Percentiles rank a stretch among this genome's conserved stretches.
Conservation (phyloP, 83 land plant genomes). For the Larix sibirica region DNA sequence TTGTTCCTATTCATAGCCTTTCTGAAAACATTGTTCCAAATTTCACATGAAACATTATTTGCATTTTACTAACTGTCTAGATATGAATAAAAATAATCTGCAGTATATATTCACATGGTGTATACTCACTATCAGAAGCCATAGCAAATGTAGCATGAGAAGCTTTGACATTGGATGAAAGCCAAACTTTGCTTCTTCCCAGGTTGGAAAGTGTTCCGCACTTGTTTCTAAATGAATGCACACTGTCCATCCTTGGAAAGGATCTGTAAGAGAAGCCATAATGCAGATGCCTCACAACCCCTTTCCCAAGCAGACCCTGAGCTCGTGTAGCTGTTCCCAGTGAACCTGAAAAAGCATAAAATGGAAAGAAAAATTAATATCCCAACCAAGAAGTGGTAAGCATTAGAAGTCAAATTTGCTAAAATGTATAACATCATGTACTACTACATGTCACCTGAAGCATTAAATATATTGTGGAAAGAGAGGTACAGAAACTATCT, state of each 20-base stretch:
- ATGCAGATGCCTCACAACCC: constrained; percentile 1
- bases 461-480: neutral
- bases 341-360: neutral
- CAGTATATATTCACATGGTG: neutral
- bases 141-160: neutral
- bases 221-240: neutral
- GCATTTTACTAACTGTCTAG: constrained; percentile 1
- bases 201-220: neutral
- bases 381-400: neutral
- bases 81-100: constrained; percentile 1
- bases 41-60: neutral
- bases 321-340: neutral
- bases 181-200: neutral
- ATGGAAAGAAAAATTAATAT: neutral
- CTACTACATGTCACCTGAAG: neutral
- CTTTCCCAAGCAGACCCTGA: neutral
- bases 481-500: neutral
- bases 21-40: neutral
- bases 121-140: constrained; percentile 10
- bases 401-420: neutral
- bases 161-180: neutral
- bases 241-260: constrained; percentile 11
- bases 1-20: neutral
- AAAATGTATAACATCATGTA: neutral
- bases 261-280: constrained; percentile 10